phyloP scores from a whole-genome alignment of 2,329 filamentous ascomycete genomes.

The Fusarium sp. region DNA sequence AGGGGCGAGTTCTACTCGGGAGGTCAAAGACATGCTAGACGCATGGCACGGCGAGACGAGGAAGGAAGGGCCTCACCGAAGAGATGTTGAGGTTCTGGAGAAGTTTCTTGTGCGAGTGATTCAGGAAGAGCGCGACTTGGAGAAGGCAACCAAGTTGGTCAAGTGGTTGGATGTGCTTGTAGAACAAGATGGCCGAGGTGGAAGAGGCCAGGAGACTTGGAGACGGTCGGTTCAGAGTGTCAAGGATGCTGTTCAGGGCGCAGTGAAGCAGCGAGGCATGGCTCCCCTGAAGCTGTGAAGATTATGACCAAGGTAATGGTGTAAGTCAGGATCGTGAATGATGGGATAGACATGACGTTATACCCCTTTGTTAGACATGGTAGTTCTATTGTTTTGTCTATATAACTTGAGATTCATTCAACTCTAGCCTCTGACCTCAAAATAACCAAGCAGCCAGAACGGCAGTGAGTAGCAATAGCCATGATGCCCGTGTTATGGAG shows the following conservation, averaged over 20 bases:
- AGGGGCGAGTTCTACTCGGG: constrained; percentile 54
- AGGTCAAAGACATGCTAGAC: constrained; percentile 76
- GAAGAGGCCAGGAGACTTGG: constrained; percentile 57
- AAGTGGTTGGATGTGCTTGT: constrained; percentile 70
- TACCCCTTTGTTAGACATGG: constrained; percentile 7
- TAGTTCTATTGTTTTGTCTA: background rate
- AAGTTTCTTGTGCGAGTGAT: constrained; percentile 77
- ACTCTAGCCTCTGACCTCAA: background rate
- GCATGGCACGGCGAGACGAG: constrained; percentile 78
- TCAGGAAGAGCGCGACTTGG: constrained; percentile 76
- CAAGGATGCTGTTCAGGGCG: constrained; percentile 61
- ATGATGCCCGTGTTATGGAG: background rate
- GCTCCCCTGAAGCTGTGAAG: constrained; percentile 59
- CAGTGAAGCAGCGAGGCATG: constrained; percentile 64
- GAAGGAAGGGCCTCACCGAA: constrained; percentile 76
- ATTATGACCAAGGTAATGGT: background rate
- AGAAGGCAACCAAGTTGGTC: constrained; percentile 73
- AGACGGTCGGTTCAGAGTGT: constrained; percentile 52
- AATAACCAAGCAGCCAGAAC: constrained; percentile 9
- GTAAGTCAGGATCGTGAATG: background rate
- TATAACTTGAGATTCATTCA: background rate
- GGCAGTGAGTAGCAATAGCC: constrained; percentile 5
- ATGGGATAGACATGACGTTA: constrained; percentile 21
- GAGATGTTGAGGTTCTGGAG: constrained; percentile 78
- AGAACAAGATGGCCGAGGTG: constrained; percentile 54